Conservation (phyloP, 139 green algal genomes). For the Ulvella scutata region DNA sequence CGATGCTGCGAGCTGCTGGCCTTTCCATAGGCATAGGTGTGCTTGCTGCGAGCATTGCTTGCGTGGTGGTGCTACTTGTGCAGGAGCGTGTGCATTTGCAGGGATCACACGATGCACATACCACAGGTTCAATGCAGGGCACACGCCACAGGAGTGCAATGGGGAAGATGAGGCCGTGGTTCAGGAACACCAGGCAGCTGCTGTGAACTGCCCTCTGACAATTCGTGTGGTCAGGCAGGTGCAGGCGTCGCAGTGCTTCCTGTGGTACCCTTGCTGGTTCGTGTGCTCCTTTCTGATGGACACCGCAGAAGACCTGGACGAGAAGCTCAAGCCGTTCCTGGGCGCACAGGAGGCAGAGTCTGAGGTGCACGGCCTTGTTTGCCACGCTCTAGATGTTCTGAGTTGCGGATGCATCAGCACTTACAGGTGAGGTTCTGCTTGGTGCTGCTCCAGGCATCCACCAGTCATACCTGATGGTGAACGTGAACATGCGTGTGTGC, state of each 20-base stretch:
- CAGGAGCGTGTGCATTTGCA: background rate
- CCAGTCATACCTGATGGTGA: too few species aligned
- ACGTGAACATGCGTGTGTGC: too few species aligned
- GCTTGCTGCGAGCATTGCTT: background rate
- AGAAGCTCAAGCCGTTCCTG: background rate
- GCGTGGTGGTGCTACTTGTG: background rate
- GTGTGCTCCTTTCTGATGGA: background rate
- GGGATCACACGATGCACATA: too few species aligned
- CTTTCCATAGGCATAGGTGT: background rate
- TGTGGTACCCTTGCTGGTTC: background rate
- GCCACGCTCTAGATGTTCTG: background rate
- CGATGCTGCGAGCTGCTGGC: background rate
- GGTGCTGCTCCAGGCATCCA: too few species aligned
- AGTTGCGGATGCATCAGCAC: too few species aligned
- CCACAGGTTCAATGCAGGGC: too few species aligned
- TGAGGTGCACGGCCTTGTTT: background rate
- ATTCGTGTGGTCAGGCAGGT: background rate
- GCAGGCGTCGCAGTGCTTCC: background rate
- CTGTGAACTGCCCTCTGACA: background rate
- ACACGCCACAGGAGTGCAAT: too few species aligned
- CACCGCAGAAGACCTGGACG: background rate
- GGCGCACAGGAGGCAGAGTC: background rate
- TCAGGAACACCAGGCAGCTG: too few species aligned
- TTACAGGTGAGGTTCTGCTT: too few species aligned
- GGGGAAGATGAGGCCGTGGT: too few species aligned